A percentile compares a stretch with the other conserved stretches of the same genome.
Conservation (phyloP, 2,329 filamentous ascomycete genomes). For the Aureobasidium sp. region DNA sequence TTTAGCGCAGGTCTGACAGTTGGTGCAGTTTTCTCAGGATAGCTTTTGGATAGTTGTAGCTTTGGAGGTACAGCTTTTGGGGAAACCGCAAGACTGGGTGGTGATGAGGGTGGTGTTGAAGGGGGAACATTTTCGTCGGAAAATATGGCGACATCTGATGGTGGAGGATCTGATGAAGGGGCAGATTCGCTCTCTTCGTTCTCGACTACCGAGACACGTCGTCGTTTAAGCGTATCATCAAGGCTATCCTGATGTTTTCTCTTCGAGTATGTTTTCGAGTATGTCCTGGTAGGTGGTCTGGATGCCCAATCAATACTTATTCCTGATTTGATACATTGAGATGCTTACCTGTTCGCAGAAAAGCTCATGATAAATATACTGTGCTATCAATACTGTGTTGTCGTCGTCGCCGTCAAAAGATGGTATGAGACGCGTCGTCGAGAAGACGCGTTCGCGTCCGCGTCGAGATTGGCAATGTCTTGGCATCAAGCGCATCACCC, state of each 20-base stretch:
- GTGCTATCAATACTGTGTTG: neutral
- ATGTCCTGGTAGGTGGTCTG: constrained; percentile 6
- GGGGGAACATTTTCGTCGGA: constrained; percentile 23
- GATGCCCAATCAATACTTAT: neutral
- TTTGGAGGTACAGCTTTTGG: constrained; percentile 24
- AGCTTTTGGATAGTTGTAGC: constrained; percentile 19
- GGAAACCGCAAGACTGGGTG: constrained; percentile 30
- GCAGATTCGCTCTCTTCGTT: neutral
- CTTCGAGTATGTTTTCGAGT: constrained; percentile 10
- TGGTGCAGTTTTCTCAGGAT: neutral
- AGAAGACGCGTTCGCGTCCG: constrained; percentile 12
- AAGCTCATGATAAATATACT: constrained; percentile 9
- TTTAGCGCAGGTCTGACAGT: constrained; percentile 14
- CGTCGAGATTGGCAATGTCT: neutral
- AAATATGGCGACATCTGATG: constrained; percentile 22
- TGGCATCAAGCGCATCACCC: neutral
- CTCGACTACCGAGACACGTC: constrained; percentile 14
- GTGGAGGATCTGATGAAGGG: constrained; percentile 14
- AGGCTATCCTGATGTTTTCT: neutral
- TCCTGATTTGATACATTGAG: no score
- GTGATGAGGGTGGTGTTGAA: constrained; percentile 47
- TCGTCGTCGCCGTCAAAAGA: neutral
- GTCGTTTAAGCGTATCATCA: constrained; percentile 13
- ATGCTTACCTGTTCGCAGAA: neutral
- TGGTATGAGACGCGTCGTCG: neutral